Evolutionary conservation across 345 rosid species (phyloP).

Genomic region (Erucastrum elatum): DNA sequence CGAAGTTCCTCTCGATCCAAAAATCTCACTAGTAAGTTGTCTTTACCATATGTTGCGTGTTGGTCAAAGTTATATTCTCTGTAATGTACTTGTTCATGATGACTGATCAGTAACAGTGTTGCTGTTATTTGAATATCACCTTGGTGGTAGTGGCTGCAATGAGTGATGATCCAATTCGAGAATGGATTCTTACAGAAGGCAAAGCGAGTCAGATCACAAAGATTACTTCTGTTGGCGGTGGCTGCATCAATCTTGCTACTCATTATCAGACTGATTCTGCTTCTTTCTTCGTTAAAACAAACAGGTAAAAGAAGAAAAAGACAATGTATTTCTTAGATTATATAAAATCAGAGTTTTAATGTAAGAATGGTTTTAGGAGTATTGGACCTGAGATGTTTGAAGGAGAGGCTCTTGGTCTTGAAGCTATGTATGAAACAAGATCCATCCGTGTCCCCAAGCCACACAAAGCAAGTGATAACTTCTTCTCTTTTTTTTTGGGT

Average conservation of each 20-base stretch:
- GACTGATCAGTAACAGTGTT: background rate
- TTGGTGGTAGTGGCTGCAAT: conserved; percentile 61
- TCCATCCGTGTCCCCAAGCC: conserved; percentile 86
- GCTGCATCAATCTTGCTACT: conserved; percentile 81
- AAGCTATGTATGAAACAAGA: conserved; percentile 75
- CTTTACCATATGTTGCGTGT: background rate
- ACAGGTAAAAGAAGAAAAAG: conserved; percentile 47
- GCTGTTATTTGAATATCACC: background rate
- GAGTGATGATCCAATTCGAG: conserved; percentile 78
- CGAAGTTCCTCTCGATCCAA: conserved; percentile 44
- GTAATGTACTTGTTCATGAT: background rate
- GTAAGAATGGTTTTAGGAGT: conserved; percentile 48
- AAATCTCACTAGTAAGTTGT: conserved; percentile 49
- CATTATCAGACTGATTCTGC: conserved; percentile 81
- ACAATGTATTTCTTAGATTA: background rate
- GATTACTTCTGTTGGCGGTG: conserved; percentile 81
- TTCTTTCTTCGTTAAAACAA: conserved; percentile 88
- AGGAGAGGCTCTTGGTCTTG: conserved; percentile 89
- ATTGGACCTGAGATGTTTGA: conserved; percentile 87
- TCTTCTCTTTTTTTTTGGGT: background rate
- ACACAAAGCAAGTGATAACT: conserved; percentile 55
- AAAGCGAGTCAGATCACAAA: conserved; percentile 69
- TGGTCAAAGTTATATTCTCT: background rate
- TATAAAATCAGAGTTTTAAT: background rate
- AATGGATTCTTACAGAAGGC: conserved; percentile 87